Evolutionary conservation across 352 stramenopile genomes (phyloP).

Genomic region (Thalassiosira mediterranea): DNA sequence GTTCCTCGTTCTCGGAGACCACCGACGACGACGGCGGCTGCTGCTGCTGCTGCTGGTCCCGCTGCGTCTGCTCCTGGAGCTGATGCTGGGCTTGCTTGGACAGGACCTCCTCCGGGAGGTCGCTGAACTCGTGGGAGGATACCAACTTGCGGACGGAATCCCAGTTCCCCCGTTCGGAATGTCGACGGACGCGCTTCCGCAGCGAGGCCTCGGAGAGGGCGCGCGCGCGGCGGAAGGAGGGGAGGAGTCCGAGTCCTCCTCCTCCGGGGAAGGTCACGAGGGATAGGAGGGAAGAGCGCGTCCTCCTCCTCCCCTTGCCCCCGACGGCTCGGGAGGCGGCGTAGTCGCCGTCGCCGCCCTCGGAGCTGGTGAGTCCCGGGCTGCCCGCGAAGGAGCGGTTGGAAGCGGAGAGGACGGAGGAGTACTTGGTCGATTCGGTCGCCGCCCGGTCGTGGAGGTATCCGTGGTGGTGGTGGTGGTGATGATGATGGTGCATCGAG

Average conservation of each 20-base stretch:
- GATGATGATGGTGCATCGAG: too few relatives aligned
- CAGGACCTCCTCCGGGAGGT: conserved; percentile 12
- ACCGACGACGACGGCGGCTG: not conserved
- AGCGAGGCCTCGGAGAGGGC: conserved; percentile 19
- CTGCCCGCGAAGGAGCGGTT: too few relatives aligned
- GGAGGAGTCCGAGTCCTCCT: too few relatives aligned
- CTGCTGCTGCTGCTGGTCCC: not conserved
- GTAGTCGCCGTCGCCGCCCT: not conserved
- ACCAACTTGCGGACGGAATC: conserved; percentile 33
- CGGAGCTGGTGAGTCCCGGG: not conserved
- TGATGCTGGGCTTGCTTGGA: not conserved
- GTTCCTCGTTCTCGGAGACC: too few relatives aligned
- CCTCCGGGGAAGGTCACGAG: not conserved
- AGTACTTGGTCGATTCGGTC: too few relatives aligned
- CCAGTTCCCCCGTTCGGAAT: conserved; percentile 25
- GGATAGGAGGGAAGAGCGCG: not conserved
- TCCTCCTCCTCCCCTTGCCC: not conserved
- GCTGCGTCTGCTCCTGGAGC: not conserved
- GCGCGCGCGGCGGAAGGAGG: too few relatives aligned
- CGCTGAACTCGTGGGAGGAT: conserved; percentile 24
- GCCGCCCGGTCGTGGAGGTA: too few relatives aligned
- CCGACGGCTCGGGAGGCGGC: not conserved
- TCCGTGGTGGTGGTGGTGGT: too few relatives aligned
- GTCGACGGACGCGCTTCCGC: conserved; percentile 27
- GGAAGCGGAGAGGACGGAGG: too few relatives aligned